phyloP scores from a whole-genome alignment of 495 filamentous ascomycete species.

The Xylaria longipes region DNA sequence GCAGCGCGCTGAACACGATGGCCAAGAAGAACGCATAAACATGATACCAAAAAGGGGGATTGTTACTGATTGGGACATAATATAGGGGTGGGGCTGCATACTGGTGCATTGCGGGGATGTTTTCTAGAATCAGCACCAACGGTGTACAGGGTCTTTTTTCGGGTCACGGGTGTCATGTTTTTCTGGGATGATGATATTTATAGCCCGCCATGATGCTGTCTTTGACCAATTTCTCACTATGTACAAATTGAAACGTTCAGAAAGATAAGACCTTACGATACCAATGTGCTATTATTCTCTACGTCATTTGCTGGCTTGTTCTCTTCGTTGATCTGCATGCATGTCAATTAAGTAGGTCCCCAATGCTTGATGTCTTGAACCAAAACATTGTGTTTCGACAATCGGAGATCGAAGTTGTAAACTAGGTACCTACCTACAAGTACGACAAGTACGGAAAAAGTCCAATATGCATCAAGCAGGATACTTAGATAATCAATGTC shows the following conservation, averaged over 20 bases:
- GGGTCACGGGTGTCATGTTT: conserved; percentile 38
- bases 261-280: conserved; percentile 12
- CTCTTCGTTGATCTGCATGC: not conserved
- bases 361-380: not conserved
- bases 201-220: conserved; percentile 34
- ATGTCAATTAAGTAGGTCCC: not conserved
- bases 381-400: too few relatives aligned
- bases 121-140: conserved; percentile 36
- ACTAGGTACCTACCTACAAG: too few relatives aligned
- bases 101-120: conserved; percentile 42
- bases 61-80: conserved; percentile 22
- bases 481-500: not conserved
- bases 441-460: too few relatives aligned
- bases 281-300: not conserved
- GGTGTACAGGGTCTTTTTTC: conserved; percentile 42
- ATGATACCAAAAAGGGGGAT: conserved; percentile 12
- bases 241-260: conserved; percentile 39
- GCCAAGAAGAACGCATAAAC: conserved; percentile 63
- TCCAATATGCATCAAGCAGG: conserved; percentile 1
- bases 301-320: not conserved
- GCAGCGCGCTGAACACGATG: conserved; percentile 97
- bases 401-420: too few relatives aligned
- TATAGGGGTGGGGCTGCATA: conserved; percentile 34
- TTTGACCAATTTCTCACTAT: conserved; percentile 33
- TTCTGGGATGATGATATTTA: conserved; percentile 36